A percentile compares a stretch with the other conserved stretches of the same genome.
phyloP scores from a whole-genome alignment of 2,329 filamentous ascomycete species.

The Leptographium flavum region DNA sequence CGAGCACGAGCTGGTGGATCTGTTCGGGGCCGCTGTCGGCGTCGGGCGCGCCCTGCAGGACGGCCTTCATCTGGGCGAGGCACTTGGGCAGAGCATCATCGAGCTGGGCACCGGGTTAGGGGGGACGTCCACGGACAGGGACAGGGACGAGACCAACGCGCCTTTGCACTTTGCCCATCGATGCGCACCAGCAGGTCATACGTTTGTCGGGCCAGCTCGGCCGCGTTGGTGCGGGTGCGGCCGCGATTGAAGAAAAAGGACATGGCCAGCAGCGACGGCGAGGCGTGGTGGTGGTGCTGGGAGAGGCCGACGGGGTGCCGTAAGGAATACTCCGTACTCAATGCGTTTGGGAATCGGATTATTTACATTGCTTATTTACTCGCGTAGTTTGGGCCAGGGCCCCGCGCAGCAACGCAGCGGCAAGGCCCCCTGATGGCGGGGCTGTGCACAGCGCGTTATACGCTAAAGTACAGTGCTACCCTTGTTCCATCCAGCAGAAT shows the following conservation, averaged over 20 bases:
- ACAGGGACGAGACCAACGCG: background rate
- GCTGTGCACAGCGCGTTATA: too few relatives aligned
- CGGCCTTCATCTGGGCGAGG: constrained; percentile 78
- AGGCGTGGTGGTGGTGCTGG: background rate
- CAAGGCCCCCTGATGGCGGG: too few relatives aligned
- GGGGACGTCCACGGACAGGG: background rate
- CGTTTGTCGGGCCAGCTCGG: constrained; percentile 13
- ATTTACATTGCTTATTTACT: too few relatives aligned
- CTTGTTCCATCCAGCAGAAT: background rate
- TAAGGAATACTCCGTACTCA: too few relatives aligned
- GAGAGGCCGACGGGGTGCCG: background rate
- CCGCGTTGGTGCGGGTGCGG: constrained; percentile 13
- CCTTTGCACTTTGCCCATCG: constrained; percentile 6
- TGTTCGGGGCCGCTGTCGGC: constrained; percentile 75
- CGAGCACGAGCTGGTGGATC: constrained; percentile 71
- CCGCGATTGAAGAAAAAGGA: constrained; percentile 13
- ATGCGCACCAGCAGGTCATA: constrained; percentile 12
- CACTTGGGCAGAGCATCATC: constrained; percentile 72
- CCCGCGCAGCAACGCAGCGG: too few relatives aligned
- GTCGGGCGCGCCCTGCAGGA: constrained; percentile 92
- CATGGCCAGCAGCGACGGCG: constrained; percentile 9
- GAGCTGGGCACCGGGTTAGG: constrained; percentile 33
- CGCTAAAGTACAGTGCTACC: background rate
- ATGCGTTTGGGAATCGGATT: too few relatives aligned
- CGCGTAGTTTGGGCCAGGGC: too few relatives aligned